These are phyloP conservation scores for Diversispora epigaea DNA, from an alignment of 192 early-diverging fungal genomes.

Conservation along the genomic window DNA sequence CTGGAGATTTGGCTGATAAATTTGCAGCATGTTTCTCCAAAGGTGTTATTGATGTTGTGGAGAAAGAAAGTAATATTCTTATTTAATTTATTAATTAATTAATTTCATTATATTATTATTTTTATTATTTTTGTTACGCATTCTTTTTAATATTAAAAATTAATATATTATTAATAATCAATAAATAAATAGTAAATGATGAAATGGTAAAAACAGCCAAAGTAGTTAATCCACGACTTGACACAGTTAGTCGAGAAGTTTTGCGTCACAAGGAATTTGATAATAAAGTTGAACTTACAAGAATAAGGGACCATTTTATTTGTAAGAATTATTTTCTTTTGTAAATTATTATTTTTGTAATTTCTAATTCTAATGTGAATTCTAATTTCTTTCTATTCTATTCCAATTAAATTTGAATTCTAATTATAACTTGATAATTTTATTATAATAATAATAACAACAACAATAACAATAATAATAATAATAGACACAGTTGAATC, in stretches of 20 bases:
- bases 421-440: background rate
- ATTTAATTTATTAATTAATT: background rate
- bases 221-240: slow-evolving; percentile 89
- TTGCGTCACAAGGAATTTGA: slow-evolving; percentile 91
- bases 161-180: background rate
- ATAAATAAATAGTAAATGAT: slow-evolving; percentile 36
- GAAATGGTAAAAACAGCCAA: slow-evolving; percentile 61
- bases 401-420: background rate
- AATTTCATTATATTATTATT: background rate
- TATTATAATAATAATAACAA: no score
- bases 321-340: slow-evolving; percentile 60
- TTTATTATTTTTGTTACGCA: no score
- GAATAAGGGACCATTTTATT: slow-evolving; percentile 96
- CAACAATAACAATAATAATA: no score
- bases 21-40: slow-evolving; percentile 85
- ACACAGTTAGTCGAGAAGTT: slow-evolving; percentile 92
- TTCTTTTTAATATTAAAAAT: no score
- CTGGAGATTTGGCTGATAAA: slow-evolving; percentile 74
- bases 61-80: slow-evolving; percentile 37
- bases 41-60: slow-evolving; percentile 80
- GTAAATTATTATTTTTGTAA: slow-evolving; percentile 8
- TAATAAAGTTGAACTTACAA: slow-evolving; percentile 81
- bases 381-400: no score
- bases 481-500: slow-evolving; percentile 79
- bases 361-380: background rate